Base-by-base conservation (phyloP, 805 yeast species). In the Saccharomycopsis microspora region DNA sequence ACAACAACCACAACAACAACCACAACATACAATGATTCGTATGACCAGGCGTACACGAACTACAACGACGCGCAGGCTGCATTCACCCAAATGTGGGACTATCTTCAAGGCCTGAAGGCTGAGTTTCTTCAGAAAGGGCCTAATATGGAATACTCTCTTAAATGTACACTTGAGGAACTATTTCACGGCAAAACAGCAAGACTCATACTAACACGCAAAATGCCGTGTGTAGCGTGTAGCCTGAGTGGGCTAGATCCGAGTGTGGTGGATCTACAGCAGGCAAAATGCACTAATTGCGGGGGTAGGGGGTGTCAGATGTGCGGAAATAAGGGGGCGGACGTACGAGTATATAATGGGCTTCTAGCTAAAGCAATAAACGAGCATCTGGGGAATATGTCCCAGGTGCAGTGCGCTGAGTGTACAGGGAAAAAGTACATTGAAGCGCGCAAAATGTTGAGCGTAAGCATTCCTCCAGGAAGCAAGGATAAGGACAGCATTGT, bases 381-480 rank as follows among this genome's bases (percentile, higher is more conserved):
- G 8, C 9, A 8, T 39, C 9, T n/a, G 19, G 11, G 11, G 11
- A 27, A 39, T n/a, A 8, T n/a, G 9, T 6, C 11, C 9, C 43
- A 7, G 10, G 66, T 63, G 44, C 47, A 58, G 2, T 74, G 80
- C 66, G 47, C 57, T 46, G 56, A 61, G 45, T 68, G 79, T 68
- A 46, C 65, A 53, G 74, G 78, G 0, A 50, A 56, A 6, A 79
- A 77, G 19, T 71, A 68, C 50, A 54, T 67, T 11, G 67, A 71
- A 49, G 74, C 67, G 41, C 66, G 73, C 34, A 75, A 74, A 50
- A 67, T 80, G 6, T 61, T 82, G 32, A 69, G 71, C 43, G 69
- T 81, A 5, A 63, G 64, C n/a, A 66, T 80, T 3, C 69, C 71
- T 11, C 77, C 79, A 3, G 89, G 89, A 3, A 66, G 76, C 39